Conservation (phyloP, 768 basidiomycete species). For the Multifurca ochricompacta region DNA sequence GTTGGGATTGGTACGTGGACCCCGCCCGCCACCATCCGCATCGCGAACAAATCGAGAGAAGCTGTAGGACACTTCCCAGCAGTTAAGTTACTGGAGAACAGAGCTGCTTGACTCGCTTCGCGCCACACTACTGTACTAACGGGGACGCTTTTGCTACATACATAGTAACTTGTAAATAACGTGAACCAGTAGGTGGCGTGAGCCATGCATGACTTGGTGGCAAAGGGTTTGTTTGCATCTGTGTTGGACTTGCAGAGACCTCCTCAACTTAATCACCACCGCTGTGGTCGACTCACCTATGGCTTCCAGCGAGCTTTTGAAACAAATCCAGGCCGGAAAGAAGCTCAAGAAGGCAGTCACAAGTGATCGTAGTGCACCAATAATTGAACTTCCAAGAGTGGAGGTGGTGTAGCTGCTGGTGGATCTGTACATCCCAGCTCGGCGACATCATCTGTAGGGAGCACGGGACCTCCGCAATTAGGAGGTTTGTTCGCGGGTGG, state of each 20-base stretch:
- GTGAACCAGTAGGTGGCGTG: not conserved
- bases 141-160: too few relatives aligned
- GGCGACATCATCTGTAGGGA: conserved; percentile 23
- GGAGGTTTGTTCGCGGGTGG: conserved; percentile 86
- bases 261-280: not conserved
- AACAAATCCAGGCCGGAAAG: conserved; percentile 79
- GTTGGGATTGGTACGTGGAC: conserved; percentile 3
- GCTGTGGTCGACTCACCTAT: conserved; percentile 30
- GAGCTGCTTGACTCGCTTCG: too few relatives aligned
- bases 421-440: conserved; percentile 32
- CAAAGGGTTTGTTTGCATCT: conserved; percentile 6
- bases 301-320: conserved; percentile 69
- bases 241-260: conserved; percentile 1
- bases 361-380: conserved; percentile 71
- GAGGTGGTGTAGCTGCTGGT: conserved; percentile 29
- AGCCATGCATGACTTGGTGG: not conserved
- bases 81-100: too few relatives aligned
- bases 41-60: not conserved
- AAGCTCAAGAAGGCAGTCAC: conserved; percentile 76
- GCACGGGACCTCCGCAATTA: conserved; percentile 66
- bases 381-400: conserved; percentile 40
- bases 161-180: too few relatives aligned
- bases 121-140: too few relatives aligned
- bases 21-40: conserved; percentile 5
- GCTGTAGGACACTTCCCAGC: too few relatives aligned